These are phyloP conservation scores for Phylloboletellus chloephorus DNA, from an alignment of 1,284 basidiomycete genomes.

Conservation along the genomic window DNA sequence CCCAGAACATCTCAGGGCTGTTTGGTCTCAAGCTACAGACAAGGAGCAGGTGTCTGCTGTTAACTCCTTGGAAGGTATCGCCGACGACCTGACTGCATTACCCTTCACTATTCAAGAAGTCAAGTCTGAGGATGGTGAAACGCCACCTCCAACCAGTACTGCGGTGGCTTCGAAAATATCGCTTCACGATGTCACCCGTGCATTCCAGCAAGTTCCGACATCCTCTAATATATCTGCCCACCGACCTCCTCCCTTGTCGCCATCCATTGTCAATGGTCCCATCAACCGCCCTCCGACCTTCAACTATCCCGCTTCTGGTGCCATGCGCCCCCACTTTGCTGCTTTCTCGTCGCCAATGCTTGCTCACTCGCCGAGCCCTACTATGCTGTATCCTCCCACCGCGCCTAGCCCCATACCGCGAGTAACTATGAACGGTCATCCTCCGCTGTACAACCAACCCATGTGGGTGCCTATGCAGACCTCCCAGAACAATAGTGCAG, in stretches of 20 bases:
- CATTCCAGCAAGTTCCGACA: conserved; percentile 73
- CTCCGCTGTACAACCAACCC: conserved; percentile 53
- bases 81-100: conserved; percentile 68
- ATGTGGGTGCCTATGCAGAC: conserved; percentile 59
- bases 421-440: conserved; percentile 55
- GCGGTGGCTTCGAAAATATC: conserved; percentile 65
- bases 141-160: conserved; percentile 60
- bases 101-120: conserved; percentile 75
- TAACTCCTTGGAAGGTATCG: conserved; percentile 76
- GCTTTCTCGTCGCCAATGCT: conserved; percentile 63
- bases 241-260: conserved; percentile 42
- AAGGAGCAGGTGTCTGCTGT: conserved; percentile 56
- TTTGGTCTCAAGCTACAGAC: conserved; percentile 76
- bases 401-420: conserved; percentile 58
- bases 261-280: conserved; percentile 43
- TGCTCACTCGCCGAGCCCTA: conserved; percentile 59
- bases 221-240: conserved; percentile 42
- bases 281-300: conserved; percentile 39
- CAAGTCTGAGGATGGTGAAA: conserved; percentile 75
- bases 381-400: conserved; percentile 57
- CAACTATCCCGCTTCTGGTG: conserved; percentile 35
- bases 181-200: conserved; percentile 70
- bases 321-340: conserved; percentile 51
- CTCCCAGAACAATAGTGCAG: conserved; percentile 45
- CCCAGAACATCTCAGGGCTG: conserved; percentile 72